Evolutionary conservation across 2,329 filamentous ascomycete species (phyloP).

Genomic region (Graphilbum sp.): DNA sequence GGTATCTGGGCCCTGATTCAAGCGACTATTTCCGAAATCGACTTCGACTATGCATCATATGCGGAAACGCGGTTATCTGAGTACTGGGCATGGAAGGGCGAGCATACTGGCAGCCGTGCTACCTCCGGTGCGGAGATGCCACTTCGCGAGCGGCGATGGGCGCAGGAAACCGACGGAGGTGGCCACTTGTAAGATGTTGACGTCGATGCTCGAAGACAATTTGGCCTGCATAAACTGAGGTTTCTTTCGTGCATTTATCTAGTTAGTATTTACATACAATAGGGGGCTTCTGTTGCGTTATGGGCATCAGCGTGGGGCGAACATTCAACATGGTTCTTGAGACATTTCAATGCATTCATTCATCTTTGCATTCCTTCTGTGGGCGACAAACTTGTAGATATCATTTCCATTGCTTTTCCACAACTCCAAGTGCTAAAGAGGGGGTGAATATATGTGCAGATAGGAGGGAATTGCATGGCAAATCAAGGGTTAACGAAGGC

Average conservation of each 20-base stretch:
- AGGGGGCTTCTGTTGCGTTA: neutral
- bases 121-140: slow-evolving; percentile 42
- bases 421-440: no score
- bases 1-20: slow-evolving; percentile 95
- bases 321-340: slow-evolving; percentile 11
- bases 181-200: neutral
- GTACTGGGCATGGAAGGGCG: slow-evolving; percentile 83
- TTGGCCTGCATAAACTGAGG: no score
- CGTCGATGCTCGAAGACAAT: neutral
- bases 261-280: no score
- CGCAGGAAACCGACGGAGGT: slow-evolving; percentile 25
- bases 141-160: slow-evolving; percentile 68
- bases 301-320: slow-evolving; percentile 5
- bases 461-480: no score
- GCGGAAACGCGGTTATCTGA: slow-evolving; percentile 75
- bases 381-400: no score
- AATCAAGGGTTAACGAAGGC: no score
- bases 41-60: slow-evolving; percentile 91
- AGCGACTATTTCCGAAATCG: slow-evolving; percentile 82
- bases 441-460: no score
- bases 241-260: no score
- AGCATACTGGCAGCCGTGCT: slow-evolving; percentile 45
- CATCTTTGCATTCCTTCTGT: no score
- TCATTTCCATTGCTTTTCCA: no score
- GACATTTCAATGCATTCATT: neutral